Evolutionary conservation across 345 rosid genomes (phyloP), one percentile per base, ranked within the genome.

Genomic region (Pugionium dolabratum): DNA sequence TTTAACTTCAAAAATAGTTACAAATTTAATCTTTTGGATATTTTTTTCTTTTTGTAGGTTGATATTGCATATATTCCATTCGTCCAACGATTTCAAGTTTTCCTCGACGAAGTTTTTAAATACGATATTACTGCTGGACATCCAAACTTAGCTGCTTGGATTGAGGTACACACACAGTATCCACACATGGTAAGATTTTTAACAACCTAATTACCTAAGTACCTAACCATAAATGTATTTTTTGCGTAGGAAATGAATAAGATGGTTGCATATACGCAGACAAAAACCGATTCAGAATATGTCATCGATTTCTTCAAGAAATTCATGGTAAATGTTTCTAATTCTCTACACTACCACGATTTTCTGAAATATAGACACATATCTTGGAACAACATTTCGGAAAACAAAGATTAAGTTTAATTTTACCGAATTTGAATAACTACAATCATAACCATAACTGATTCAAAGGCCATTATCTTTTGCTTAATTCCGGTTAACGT

Each of bases 41-140:
- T 28, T 45, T 45, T 2, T 9, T 8, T 6, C 3, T 64, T 9
- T 5, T 32, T 39, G 35, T 70, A 85, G 97, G 95, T 77, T 55
- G 97, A 88, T 78, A 82, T 88, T 53, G 96, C 86, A 53, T 88
- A 85, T 71, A 79, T 81, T 53, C 80, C 99, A 29, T 90, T 90
- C 33, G 63, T 88, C 1, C 89, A 88, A 75, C 80, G 97, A 66
- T 82, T 66, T 30, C 77, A 68, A 7, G 74, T 81, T 32, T 79
- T 80, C 74, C 76, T 90, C 7, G 67, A 31, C 10, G 86, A 94
- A 31, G 91, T 76, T 37, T 80, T 83, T 39, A 77, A 82, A 60
- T 75, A 77, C 52, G 92, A 90, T 64, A 75, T 86, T 25, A 78
- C 84, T 29, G 79, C 25, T 9, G 91, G 90, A 73, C 87, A 96